Conservation (phyloP, 208 protist genomes). For the Acanthamoeba royreba region DNA sequence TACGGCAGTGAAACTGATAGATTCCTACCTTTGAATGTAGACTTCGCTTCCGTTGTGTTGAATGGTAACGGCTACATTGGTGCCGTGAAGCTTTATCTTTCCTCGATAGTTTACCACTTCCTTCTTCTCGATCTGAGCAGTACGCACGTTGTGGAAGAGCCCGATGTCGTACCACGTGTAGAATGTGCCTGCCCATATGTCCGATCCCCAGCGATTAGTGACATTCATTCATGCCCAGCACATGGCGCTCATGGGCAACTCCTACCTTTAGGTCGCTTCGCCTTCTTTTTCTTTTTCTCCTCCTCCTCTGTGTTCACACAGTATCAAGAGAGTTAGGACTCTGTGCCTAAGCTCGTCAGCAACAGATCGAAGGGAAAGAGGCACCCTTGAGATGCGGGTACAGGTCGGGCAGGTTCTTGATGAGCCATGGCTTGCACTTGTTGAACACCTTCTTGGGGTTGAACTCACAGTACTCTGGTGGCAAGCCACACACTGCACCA, state of each 20-base stretch:
- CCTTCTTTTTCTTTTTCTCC: constrained; percentile 33
- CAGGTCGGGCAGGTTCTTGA: constrained; percentile 7
- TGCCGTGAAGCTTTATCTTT: constrained; percentile 45
- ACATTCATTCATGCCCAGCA: neutral
- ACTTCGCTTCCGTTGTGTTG: constrained; percentile 34
- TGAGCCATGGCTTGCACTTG: constrained; percentile 35
- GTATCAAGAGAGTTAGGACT: neutral
- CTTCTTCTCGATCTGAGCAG: neutral
- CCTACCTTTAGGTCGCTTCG: constrained; percentile 1
- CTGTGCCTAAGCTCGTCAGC: neutral
- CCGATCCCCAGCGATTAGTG: neutral
- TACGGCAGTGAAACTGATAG: neutral
- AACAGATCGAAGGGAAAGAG: neutral
- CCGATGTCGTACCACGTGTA: constrained; percentile 29
- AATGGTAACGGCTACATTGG: constrained; percentile 31
- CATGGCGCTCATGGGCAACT: neutral
- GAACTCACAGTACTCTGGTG: constrained; percentile 29
- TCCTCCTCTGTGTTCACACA: neutral
- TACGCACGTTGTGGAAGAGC: constrained; percentile 43
- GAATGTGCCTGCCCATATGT: neutral
- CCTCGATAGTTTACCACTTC: neutral
- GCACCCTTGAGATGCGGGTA: constrained; percentile 8
- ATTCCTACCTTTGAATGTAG: constrained; percentile 13
- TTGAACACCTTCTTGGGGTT: constrained; percentile 41
- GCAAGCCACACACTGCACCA: neutral